These are phyloP conservation scores for Pecoramyces ruminantium DNA, from an alignment of 192 early-diverging fungal genomes.

Conservation along the genomic window DNA sequence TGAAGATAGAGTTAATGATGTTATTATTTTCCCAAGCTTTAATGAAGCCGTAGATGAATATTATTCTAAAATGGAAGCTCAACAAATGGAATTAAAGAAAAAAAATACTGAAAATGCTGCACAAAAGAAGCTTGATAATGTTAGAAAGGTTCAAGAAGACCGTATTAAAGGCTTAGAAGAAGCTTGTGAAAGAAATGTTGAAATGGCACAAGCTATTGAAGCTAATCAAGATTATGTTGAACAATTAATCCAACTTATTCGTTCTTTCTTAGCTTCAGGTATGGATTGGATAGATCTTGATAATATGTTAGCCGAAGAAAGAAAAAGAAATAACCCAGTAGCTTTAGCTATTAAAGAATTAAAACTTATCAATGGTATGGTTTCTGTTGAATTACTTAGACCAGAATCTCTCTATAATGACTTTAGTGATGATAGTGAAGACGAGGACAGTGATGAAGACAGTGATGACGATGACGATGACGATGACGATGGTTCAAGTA, in stretches of 20 bases:
- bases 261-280: slow-evolving; percentile 60
- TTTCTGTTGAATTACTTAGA: slow-evolving; percentile 45
- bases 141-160: slow-evolving; percentile 56
- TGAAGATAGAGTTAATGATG: not conserved
- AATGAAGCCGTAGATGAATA: slow-evolving; percentile 78
- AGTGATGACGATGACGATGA: slow-evolving; percentile 40
- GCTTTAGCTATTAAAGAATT: slow-evolving; percentile 57
- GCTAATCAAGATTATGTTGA: slow-evolving; percentile 68
- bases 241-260: slow-evolving; percentile 67
- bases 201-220: slow-evolving; percentile 76
- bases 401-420: slow-evolving; percentile 3
- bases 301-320: slow-evolving; percentile 69
- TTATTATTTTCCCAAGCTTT: slow-evolving; percentile 23
- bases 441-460: slow-evolving; percentile 5
- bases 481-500: slow-evolving; percentile 13
- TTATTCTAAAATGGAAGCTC: slow-evolving; percentile 78
- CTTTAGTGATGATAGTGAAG: slow-evolving; percentile 2
- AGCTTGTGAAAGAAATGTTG: slow-evolving; percentile 46
- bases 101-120: slow-evolving; percentile 57
- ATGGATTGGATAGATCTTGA: slow-evolving; percentile 96
- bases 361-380: slow-evolving; percentile 63
- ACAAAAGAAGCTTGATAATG: slow-evolving; percentile 64
- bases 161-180: slow-evolving; percentile 62
- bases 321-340: slow-evolving; percentile 55
- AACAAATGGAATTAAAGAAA: slow-evolving; percentile 53